Evolutionary conservation across 2,329 filamentous ascomycete genomes (phyloP), one percentile per base, ranked within the genome.

Genomic region (Zasmidium cellare): DNA sequence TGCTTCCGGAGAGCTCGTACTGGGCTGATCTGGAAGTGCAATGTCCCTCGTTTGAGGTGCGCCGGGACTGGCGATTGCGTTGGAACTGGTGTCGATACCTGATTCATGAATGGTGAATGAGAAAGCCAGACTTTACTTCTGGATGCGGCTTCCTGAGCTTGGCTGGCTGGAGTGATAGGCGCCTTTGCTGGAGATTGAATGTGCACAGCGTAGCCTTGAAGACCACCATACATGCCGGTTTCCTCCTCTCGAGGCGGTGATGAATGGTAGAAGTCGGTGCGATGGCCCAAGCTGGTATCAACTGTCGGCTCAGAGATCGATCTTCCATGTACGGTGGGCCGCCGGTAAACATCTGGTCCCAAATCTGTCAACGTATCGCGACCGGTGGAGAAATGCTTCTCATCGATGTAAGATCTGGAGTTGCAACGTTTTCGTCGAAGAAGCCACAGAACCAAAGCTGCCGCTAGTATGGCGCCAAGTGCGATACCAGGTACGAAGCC

Each of bases 401-500:
- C 65, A 44, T 67, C 52, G 19, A 53, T 52, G 53, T 66, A 63
- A 19, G 56, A 46, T 47, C n/a, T n/a, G 23, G 14, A 24, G 25
- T 48, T 51, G 3, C 50, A 51, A 14, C 56, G 46, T 31, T 59
- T 63, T 41, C 55, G 65, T 7, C 63, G 62, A 9, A 61, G 58
- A 14, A 66, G 53, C 35, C 60, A 67, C 56, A 71, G 68, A 9
- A 73, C 51, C 5, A 71, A 38, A 24, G 63, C 53, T 31, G 65
- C 65, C 18, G 65, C 56, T 1, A 69, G 38, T 12, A 71, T 48
- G 14, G 65, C 64, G 16, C 71, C 71, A 20, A 74, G 25, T 5
- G 66, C 35, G 16, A 74, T 68, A 14, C 71, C 72, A 18, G 71
- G 71, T 9, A 74, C 47, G 51, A 74, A 70, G 38, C 71, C 72